A percentile compares a stretch with the other conserved stretches of the same genome.
phyloP scores from a whole-genome alignment of 1,284 basidiomycete species.

The Prillingera fragicola region DNA sequence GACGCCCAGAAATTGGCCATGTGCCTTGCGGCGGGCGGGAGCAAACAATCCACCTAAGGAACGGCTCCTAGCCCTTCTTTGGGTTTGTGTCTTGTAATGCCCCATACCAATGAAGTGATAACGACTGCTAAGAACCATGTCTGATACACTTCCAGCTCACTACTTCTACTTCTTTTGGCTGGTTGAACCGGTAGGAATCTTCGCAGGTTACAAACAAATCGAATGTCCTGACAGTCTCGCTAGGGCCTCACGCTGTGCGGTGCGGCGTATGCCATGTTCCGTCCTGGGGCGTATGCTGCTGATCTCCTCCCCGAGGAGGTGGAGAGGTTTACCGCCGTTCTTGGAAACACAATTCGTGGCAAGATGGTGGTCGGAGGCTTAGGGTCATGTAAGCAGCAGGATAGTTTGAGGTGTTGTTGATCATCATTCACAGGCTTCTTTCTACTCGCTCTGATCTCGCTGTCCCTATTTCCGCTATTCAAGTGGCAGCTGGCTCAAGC shows the following conservation, averaged over 20 bases:
- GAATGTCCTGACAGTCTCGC: not conserved
- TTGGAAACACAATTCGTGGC: conserved; percentile 34
- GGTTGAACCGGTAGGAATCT: conserved; percentile 29
- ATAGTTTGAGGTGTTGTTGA: not conserved
- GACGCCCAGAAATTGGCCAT: too few species aligned
- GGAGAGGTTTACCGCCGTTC: conserved; percentile 19
- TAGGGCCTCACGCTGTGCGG: conserved; percentile 43
- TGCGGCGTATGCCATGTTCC: conserved; percentile 40
- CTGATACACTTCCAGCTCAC: conserved; percentile 20
- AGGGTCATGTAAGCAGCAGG: conserved; percentile 41
- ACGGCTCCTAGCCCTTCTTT: too few species aligned
- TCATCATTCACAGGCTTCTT: conserved; percentile 41
- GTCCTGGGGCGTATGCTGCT: conserved; percentile 34
- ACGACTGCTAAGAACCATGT: not conserved
- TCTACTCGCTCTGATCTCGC: conserved; percentile 44
- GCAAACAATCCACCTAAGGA: too few species aligned
- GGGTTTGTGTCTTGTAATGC: too few species aligned
- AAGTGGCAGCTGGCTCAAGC: conserved; percentile 14
- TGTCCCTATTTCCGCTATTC: conserved; percentile 40
- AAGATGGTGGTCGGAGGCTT: conserved; percentile 41
- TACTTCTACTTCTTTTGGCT: conserved; percentile 42
- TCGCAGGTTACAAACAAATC: not conserved
- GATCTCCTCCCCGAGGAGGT: conserved; percentile 34
- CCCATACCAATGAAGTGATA: not conserved
- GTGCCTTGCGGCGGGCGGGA: too few species aligned